Percentiles rank a stretch among this genome's conserved stretches.
Conservation (phyloP, 352 stramenopile genomes). For the Peronospora belbahrii region DNA sequence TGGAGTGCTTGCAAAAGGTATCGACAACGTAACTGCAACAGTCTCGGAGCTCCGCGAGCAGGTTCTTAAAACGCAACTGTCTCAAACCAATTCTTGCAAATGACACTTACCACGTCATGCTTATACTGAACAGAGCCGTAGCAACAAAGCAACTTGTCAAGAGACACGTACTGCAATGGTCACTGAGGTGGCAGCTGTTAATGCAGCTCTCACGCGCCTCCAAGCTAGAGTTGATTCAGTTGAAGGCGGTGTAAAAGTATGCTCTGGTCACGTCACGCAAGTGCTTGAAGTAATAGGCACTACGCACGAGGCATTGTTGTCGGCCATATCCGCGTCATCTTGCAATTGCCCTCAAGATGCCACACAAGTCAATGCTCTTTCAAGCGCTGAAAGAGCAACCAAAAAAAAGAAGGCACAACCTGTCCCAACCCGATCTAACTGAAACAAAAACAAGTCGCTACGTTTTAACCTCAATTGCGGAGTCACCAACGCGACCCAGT, state of each 20-base stretch:
- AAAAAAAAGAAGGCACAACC: conserved; percentile 18
- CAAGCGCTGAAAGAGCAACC: not conserved
- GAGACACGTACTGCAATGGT: conserved; percentile 9
- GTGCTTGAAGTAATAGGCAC: conserved; percentile 6
- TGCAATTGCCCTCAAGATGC: conserved; percentile 13
- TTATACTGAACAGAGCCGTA: conserved; percentile 9
- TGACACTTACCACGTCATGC: conserved; percentile 7
- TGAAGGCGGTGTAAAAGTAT: conserved; percentile 19
- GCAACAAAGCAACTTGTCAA: conserved; percentile 7
- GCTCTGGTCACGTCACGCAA: conserved; percentile 11
- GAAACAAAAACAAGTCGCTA: not conserved
- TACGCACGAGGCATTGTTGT: conserved; percentile 18
- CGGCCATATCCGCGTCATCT: conserved; percentile 13
- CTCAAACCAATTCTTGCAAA: not conserved
- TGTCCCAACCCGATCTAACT: not conserved
- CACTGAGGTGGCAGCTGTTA: conserved; percentile 11
- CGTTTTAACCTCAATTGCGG: not conserved
- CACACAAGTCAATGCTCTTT: not conserved
- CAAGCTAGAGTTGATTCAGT: conserved; percentile 15
- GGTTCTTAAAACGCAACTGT: conserved; percentile 11
- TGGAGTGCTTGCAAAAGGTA: conserved; percentile 4
- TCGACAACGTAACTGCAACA: conserved; percentile 15
- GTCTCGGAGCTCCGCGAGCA: conserved; percentile 24
- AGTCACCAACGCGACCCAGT: not conserved
- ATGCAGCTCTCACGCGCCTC: conserved; percentile 16